phyloP scores from a whole-genome alignment of 139 green algal species.

The Protoeuglena noctilucae region DNA sequence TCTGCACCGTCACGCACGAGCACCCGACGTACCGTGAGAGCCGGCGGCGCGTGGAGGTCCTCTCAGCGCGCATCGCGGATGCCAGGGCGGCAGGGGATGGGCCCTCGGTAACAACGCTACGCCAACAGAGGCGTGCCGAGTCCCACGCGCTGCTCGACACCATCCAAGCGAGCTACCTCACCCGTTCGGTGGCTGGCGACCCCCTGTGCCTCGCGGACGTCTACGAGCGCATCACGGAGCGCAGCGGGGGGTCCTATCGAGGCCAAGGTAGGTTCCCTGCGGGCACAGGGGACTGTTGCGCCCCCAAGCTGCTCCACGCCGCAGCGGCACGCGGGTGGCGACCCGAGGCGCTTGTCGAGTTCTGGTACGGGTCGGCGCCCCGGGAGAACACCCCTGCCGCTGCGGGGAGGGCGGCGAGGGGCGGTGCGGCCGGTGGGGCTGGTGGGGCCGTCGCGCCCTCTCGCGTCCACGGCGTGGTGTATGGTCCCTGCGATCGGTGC shows the following conservation, averaged over 20 bases:
- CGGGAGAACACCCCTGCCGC: constrained; percentile 5
- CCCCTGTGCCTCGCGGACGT: too few relatives aligned
- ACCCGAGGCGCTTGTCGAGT: constrained; percentile 19
- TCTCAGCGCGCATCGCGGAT: constrained; percentile 8
- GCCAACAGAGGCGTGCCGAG: too few relatives aligned
- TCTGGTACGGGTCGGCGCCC: constrained; percentile 22
- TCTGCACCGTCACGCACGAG: constrained; percentile 12
- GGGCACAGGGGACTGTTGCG: constrained; percentile 27
- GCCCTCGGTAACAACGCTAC: too few relatives aligned
- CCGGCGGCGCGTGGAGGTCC: neutral
- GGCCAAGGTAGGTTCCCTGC: constrained; percentile 14
- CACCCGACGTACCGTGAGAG: constrained; percentile 5
- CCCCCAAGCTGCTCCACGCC: constrained; percentile 26
- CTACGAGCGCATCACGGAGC: too few relatives aligned
- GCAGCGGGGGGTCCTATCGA: too few relatives aligned
- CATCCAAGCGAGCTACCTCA: too few relatives aligned
- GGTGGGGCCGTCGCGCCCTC: too few relatives aligned
- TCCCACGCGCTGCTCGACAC: too few relatives aligned
- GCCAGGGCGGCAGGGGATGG: too few relatives aligned
- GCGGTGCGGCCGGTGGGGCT: too few relatives aligned
- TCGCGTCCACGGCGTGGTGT: constrained; percentile 5
- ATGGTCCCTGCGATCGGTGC: constrained; percentile 23
- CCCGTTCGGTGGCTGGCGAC: too few relatives aligned
- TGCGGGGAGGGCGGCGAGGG: too few relatives aligned
- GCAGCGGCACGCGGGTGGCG: constrained; percentile 4